phyloP scores from a whole-genome alignment of 129 eudicot genomes.

The Daucus carota region DNA sequence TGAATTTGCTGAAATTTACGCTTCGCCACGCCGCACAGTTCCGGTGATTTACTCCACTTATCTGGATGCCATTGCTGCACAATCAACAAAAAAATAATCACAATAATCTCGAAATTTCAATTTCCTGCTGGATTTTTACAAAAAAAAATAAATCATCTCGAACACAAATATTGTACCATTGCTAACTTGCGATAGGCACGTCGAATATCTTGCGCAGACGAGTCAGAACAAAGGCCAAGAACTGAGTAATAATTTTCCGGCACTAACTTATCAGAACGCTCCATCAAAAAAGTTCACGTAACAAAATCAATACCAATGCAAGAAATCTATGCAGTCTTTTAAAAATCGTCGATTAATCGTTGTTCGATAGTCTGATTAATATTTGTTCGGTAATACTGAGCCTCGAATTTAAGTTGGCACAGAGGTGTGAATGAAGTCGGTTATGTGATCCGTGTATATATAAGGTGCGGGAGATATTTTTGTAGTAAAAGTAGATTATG shows the following conservation, averaged over 20 bases:
- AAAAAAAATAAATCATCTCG: not conserved
- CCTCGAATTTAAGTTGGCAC: not conserved
- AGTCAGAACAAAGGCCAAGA: conserved; percentile 49
- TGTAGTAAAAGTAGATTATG: not conserved
- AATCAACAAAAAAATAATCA: not conserved
- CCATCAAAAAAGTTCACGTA: not conserved
- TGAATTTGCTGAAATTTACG: conserved; percentile 78
- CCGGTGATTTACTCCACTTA: conserved; percentile 53
- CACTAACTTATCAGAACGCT: conserved; percentile 7
- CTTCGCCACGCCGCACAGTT: conserved; percentile 55
- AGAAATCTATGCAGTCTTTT: too few species aligned
- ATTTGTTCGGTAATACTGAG: too few species aligned
- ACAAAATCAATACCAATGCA: too few species aligned
- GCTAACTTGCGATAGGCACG: conserved; percentile 88
- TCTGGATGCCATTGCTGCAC: conserved; percentile 98
- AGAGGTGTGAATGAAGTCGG: not conserved
- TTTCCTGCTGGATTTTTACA: too few species aligned
- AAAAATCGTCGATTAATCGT: too few species aligned
- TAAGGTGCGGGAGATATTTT: not conserved
- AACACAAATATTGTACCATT: conserved; percentile 41
- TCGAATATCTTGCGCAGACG: conserved; percentile 64
- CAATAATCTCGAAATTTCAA: too few species aligned
- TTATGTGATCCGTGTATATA: not conserved
- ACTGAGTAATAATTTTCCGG: conserved; percentile 43
- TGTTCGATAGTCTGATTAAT: too few species aligned